Evolutionary conservation across 1,284 basidiomycete genomes (phyloP).

Genomic region (Cutaneotrichosporon cavernicola): DNA sequence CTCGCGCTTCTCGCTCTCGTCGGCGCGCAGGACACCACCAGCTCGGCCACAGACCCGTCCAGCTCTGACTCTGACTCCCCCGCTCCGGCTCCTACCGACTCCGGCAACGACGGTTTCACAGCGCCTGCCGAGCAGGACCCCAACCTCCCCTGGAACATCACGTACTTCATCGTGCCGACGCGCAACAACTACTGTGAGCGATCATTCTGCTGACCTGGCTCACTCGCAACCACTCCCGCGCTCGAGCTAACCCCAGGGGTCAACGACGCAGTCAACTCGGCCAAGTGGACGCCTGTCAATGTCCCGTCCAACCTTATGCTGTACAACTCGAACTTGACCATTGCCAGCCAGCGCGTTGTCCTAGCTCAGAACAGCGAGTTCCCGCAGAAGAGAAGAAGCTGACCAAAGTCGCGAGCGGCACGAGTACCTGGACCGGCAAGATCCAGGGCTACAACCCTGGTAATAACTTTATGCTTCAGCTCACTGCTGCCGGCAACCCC

Average conservation of each 20-base stretch:
- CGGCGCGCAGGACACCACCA: slow-evolving; percentile 11
- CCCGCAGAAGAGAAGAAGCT: neutral
- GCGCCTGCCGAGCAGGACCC: neutral
- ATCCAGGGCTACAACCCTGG: slow-evolving; percentile 10
- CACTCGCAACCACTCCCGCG: too few relatives aligned
- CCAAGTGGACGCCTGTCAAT: slow-evolving; percentile 19
- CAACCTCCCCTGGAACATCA: slow-evolving; percentile 11
- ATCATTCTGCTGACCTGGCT: neutral
- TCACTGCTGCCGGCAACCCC: slow-evolving; percentile 14
- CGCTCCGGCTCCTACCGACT: neutral
- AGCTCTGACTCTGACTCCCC: neutral
- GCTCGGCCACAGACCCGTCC: neutral
- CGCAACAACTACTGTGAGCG: slow-evolving; percentile 21
- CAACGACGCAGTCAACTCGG: slow-evolving; percentile 23
- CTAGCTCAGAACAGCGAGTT: slow-evolving; percentile 18
- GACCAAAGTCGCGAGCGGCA: slow-evolving; percentile 13
- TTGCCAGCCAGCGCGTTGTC: slow-evolving; percentile 9
- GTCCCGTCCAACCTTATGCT: slow-evolving; percentile 21
- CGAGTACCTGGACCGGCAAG: slow-evolving; percentile 9
- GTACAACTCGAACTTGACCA: slow-evolving; percentile 17
- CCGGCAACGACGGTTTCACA: neutral
- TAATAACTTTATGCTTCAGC: slow-evolving; percentile 19
- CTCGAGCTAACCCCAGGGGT: slow-evolving; percentile 17
- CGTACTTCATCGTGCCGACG: slow-evolving; percentile 19
- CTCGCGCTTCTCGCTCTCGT: slow-evolving; percentile 19